Evolutionary conservation across 169 alveolate genomes (phyloP).

Genomic region (Cryptosporidium meleagridis): DNA sequence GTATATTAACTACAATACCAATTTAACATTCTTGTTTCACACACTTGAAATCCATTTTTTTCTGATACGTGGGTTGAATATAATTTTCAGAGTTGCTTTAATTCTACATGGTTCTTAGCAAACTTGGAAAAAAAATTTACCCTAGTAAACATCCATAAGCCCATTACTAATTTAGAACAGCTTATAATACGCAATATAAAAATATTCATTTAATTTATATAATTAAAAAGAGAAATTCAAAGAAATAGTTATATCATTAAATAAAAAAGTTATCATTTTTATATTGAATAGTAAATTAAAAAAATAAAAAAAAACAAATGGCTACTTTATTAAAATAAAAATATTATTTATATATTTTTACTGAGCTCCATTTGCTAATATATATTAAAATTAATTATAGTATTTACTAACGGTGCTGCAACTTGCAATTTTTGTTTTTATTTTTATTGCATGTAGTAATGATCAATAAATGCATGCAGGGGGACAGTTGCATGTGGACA

Average conservation of each 20-base stretch:
- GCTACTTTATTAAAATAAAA: no score
- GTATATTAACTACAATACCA: neutral
- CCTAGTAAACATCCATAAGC: neutral
- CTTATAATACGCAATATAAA: neutral
- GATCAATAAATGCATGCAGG: conserved; percentile 20
- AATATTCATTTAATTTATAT: neutral
- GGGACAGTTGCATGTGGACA: conserved; percentile 5
- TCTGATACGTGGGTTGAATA: neutral
- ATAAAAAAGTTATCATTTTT: no score
- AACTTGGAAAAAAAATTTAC: neutral
- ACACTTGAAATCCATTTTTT: neutral
- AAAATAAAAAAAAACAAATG: no score
- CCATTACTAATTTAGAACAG: no score
- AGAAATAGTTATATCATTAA: no score
- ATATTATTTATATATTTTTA: no score
- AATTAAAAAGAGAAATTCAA: no score
- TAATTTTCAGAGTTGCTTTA: no score
- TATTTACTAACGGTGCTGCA: neutral
- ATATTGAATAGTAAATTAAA: no score
- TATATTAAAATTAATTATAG: neutral
- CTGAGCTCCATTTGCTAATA: neutral
- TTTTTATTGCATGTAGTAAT: conserved; percentile 3
- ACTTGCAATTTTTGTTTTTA: neutral
- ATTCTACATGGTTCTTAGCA: neutral
- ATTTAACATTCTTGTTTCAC: neutral